phyloP scores from a whole-genome alignment of 768 basidiomycete genomes.

The Russula olivacea region DNA sequence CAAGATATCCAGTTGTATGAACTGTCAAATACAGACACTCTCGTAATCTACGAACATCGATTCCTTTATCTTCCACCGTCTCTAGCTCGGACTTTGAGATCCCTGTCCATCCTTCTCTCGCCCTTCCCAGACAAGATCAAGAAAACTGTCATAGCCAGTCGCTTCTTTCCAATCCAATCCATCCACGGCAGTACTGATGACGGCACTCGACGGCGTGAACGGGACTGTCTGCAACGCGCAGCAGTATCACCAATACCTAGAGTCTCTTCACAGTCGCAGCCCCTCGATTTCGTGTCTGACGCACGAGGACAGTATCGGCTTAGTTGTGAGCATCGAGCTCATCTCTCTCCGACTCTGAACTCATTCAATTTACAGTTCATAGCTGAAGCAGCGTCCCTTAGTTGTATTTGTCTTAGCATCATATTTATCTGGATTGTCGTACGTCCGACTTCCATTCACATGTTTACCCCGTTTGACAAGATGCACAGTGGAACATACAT shows the following conservation, averaged over 20 bases:
- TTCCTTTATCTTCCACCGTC: neutral
- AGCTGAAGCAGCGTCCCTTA: constrained; percentile 31
- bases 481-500: constrained; percentile 12
- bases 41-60: too few relatives aligned
- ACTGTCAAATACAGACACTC: too few relatives aligned
- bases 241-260: neutral
- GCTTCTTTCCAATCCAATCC: neutral
- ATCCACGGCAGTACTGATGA: neutral
- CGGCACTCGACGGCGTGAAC: neutral
- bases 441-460: neutral
- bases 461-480: neutral
- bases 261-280: neutral
- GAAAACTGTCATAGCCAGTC: neutral
- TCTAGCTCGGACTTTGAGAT: neutral
- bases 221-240: constrained; percentile 9
- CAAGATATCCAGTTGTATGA: too few relatives aligned
- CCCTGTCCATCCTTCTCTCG: neutral
- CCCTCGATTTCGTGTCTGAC: constrained; percentile 29
- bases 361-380: constrained; percentile 29
- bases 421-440: constrained; percentile 10
- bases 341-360: neutral
- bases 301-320: constrained; percentile 35
- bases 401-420: neutral
- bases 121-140: neutral
- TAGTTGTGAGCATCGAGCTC: constrained; percentile 30